Evolutionary conservation across 2,329 filamentous ascomycete species (phyloP).

Genomic region (Verticillium albo-atrum): DNA sequence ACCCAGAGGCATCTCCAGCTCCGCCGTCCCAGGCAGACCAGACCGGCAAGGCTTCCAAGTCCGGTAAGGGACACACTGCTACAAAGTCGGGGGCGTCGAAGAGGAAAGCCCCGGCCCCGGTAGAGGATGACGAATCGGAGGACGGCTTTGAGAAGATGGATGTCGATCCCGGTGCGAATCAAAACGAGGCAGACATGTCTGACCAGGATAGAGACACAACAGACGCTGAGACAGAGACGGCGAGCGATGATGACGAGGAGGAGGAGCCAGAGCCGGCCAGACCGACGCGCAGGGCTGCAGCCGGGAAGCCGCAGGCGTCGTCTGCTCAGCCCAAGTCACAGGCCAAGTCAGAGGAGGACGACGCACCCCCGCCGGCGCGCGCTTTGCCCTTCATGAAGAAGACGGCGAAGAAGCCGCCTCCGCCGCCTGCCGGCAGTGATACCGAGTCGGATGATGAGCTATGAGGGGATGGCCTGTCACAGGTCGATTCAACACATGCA

Average conservation of each 20-base stretch:
- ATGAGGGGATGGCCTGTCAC: conserved; percentile 20
- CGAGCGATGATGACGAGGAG: conserved; percentile 35
- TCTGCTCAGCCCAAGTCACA: conserved; percentile 2
- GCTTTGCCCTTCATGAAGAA: conserved; percentile 39
- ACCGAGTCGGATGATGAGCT: conserved; percentile 55
- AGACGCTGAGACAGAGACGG: conserved; percentile 31
- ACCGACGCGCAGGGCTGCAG: background rate
- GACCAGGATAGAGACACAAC: conserved; percentile 33
- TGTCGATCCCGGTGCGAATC: conserved; percentile 31
- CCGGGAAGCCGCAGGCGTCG: background rate
- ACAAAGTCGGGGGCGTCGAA: conserved; percentile 41
- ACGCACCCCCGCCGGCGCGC: conserved; percentile 31
- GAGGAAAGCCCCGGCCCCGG: conserved; percentile 40
- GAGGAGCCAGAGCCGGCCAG: conserved; percentile 15
- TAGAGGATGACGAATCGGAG: conserved; percentile 34
- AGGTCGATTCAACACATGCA: background rate
- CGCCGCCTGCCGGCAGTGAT: conserved; percentile 33
- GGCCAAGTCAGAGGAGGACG: conserved; percentile 11
- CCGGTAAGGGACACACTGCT: conserved; percentile 17
- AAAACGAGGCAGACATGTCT: conserved; percentile 16
- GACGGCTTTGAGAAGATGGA: conserved; percentile 49
- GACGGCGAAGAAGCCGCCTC: conserved; percentile 22
- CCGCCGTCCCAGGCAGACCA: conserved; percentile 11
- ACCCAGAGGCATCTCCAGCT: conserved; percentile 21
- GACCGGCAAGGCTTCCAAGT: conserved; percentile 15